Evolutionary conservation across 495 filamentous ascomycete species (phyloP).

Genomic region (Podospora conica): DNA sequence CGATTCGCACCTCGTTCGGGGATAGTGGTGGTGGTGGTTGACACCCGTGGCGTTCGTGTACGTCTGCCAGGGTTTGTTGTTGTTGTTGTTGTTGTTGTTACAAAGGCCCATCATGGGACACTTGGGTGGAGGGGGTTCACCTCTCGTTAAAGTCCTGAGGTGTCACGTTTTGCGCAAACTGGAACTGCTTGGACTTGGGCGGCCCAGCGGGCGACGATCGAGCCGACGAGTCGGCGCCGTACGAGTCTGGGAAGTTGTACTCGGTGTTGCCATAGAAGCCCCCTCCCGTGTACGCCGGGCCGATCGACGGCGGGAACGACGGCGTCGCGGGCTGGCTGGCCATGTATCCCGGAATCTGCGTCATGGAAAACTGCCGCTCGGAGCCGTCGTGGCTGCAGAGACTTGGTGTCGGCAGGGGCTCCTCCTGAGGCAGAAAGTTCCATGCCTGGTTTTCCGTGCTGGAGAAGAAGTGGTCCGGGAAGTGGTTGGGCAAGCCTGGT

Average conservation of each 20-base stretch:
- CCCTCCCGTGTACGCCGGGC: conserved; percentile 25
- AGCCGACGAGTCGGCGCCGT: conserved; percentile 35
- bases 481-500: conserved; percentile 33
- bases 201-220: conserved; percentile 36
- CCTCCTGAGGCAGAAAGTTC: conserved; percentile 33
- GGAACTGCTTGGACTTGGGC: conserved; percentile 38
- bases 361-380: conserved; percentile 35
- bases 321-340: conserved; percentile 41
- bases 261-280: conserved; percentile 32
- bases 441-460: conserved; percentile 25
- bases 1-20: not conserved
- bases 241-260: conserved; percentile 39
- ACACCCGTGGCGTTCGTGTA: not conserved
- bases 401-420: conserved; percentile 39
- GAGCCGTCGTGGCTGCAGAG: conserved; percentile 38
- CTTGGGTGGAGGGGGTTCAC: conserved; percentile 6
- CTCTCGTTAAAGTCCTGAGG: conserved; percentile 40
- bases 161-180: conserved; percentile 46
- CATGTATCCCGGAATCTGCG: conserved; percentile 34
- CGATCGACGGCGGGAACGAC: conserved; percentile 34
- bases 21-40: not conserved
- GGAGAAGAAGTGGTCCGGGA: conserved; percentile 29
- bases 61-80: not conserved
- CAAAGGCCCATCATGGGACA: not conserved
- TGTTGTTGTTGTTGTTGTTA: not conserved